phyloP scores from a whole-genome alignment of 1,284 basidiomycete species.

The Taiwanofungus camphoratus region DNA sequence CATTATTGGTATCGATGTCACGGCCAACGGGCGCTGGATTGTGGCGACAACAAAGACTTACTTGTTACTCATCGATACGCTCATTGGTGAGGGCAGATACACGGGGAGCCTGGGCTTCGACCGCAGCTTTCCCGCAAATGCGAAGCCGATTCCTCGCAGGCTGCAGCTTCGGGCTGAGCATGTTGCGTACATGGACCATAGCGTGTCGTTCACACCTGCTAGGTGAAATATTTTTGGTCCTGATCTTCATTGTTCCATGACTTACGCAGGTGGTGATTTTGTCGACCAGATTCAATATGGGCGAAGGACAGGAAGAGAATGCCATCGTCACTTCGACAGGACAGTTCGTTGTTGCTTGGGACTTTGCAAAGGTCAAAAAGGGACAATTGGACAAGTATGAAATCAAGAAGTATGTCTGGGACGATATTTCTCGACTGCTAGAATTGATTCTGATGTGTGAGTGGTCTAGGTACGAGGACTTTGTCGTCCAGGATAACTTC shows the following conservation, averaged over 20 bases:
- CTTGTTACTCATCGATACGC: slow-evolving; percentile 90
- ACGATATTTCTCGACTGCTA: slow-evolving; percentile 8
- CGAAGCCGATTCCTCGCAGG: slow-evolving; percentile 89
- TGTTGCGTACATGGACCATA: slow-evolving; percentile 90
- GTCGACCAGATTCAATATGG: slow-evolving; percentile 80
- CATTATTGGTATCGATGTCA: slow-evolving; percentile 92
- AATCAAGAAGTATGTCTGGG: slow-evolving; percentile 70
- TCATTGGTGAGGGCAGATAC: slow-evolving; percentile 90
- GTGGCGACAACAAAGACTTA: slow-evolving; percentile 97
- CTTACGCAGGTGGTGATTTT: slow-evolving; percentile 3
- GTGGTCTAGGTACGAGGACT: slow-evolving; percentile 72
- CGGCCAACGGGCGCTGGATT: slow-evolving; percentile 90
- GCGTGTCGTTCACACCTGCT: slow-evolving; percentile 88
- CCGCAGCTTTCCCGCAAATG: slow-evolving; percentile 88
- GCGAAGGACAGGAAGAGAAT: slow-evolving; percentile 83
- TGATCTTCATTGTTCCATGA: slow-evolving; percentile 1
- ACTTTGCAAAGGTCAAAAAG: slow-evolving; percentile 93
- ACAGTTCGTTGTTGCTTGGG: slow-evolving; percentile 94
- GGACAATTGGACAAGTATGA: slow-evolving; percentile 90
- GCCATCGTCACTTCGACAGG: slow-evolving; percentile 96
- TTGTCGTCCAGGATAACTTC: slow-evolving; percentile 95
- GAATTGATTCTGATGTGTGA: slow-evolving; percentile 8
- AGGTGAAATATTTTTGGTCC: slow-evolving; percentile 41
- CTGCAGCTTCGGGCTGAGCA: slow-evolving; percentile 91
- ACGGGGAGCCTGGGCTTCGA: slow-evolving; percentile 89